Conservation (phyloP, 73 alveolate species). For the Paramecium octaurelia region DNA sequence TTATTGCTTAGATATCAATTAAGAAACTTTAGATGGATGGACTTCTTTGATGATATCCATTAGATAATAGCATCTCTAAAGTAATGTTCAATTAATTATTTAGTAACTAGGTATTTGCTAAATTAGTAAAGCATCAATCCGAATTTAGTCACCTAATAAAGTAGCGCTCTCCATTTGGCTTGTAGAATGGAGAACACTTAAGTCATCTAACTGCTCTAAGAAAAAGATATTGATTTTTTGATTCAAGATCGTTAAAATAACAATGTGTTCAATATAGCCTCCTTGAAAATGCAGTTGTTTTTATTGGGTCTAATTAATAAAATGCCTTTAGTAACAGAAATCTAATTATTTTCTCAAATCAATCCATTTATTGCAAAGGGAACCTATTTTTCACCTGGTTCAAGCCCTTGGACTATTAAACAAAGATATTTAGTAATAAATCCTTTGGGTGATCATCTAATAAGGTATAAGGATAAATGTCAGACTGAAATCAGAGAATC, state of each 20-base stretch:
- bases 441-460: not conserved
- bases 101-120: not conserved
- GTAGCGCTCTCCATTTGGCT: conserved; percentile 20
- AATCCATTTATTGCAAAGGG: conserved; percentile 43
- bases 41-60: conserved; percentile 41
- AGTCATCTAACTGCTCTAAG: not conserved
- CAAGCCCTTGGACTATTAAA: conserved; percentile 16
- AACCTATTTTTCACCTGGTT: conserved; percentile 9
- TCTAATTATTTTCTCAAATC: not conserved
- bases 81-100: not conserved
- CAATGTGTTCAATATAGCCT: not conserved
- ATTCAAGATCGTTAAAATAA: not conserved
- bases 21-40: conserved; percentile 35
- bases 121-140: not conserved
- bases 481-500: not conserved
- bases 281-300: not conserved
- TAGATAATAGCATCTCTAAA: not conserved
- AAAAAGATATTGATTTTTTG: not conserved
- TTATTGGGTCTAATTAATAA: not conserved
- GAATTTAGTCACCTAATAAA: not conserved
- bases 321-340: not conserved
- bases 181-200: not conserved
- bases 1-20: not conserved
- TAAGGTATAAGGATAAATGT: not conserved
- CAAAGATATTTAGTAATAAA: not conserved